Evolutionary conservation across 2,329 filamentous ascomycete species (phyloP), one percentile per base, ranked within the genome.

Genomic region (Claviceps fusiformis): DNA sequence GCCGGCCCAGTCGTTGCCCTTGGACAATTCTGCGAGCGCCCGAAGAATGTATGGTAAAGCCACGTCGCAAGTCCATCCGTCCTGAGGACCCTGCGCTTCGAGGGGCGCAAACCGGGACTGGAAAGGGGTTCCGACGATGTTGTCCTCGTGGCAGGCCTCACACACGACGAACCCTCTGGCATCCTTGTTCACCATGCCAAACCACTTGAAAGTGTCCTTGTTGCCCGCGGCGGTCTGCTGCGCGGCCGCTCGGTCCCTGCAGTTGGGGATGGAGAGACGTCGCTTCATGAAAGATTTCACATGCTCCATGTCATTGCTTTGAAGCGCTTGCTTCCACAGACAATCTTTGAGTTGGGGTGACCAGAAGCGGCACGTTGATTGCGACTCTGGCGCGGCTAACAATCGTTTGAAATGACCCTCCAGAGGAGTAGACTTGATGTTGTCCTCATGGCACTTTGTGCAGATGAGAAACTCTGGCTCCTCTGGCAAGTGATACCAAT

Each of bases 381-480:
- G 63, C 51, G 60, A 67, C 61, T 47, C 63, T 35, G 53, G 67
- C 54, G 54, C 62, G 37, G 54, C 63, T 50, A 57, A 59, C 0
- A 64, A 56, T 4, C 60, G 58, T 33, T 59, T 55, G 41, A 76
- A 75, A 0, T 63, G 54, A 0, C 52, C 19, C 0, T 63, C 61
- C 3, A 74, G 63, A 0, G 45, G 48, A 0, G 69, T 71, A 0
- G 54, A 27, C 27, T 64, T 56, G 13, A 76, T 67, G 55, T 71
- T 54, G 35, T 71, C 68, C 6, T 65, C 63, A 39, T 73, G 69
- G 58, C 74, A 76, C 27, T 65, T 61, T 1, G 71, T 71, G 58
- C 73, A 76, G 39, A 75, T 62, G 3, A 67, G 55, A 29, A 67
- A 72, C 1, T 63, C 59, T 0, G 68, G 64, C 3, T 62, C 39